Conservation (phyloP, 75 land plant genomes). For the Sequoia sempervirens region DNA sequence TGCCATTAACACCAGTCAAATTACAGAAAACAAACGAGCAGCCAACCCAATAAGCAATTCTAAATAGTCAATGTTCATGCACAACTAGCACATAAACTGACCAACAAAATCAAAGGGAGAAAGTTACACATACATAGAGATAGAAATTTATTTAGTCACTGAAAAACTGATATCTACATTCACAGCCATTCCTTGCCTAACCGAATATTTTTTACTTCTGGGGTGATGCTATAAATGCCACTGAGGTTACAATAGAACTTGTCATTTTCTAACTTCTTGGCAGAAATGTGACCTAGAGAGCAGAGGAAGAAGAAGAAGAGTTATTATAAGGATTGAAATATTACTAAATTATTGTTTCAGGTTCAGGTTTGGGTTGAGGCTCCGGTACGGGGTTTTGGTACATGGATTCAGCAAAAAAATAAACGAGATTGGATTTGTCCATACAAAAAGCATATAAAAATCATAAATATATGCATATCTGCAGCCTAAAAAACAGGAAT, state of each 20-base stretch:
- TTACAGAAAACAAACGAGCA: neutral
- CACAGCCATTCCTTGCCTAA: too few relatives aligned
- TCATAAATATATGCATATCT: too few relatives aligned
- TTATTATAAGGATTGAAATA: too few relatives aligned
- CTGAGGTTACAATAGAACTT: neutral
- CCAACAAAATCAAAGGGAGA: neutral
- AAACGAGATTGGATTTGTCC: too few relatives aligned
- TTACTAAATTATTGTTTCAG: too few relatives aligned
- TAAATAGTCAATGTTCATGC: neutral
- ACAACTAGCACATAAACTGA: neutral
- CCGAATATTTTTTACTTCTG: too few relatives aligned
- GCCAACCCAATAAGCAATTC: neutral
- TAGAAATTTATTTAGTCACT: neutral
- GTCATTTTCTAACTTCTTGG: neutral
- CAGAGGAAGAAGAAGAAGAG: neutral
- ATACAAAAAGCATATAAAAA: too few relatives aligned
- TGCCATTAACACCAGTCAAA: neutral
- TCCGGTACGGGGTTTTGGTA: too few relatives aligned
- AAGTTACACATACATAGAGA: neutral
- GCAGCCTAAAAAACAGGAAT: too few relatives aligned
- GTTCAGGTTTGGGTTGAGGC: too few relatives aligned
- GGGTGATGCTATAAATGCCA: neutral
- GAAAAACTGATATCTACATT: neutral
- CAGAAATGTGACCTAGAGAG: neutral
- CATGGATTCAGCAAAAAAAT: too few relatives aligned